Evolutionary conservation across 1,284 basidiomycete genomes (phyloP), one percentile per base, ranked within the genome.

Genomic region (Naganishia sp.): DNA sequence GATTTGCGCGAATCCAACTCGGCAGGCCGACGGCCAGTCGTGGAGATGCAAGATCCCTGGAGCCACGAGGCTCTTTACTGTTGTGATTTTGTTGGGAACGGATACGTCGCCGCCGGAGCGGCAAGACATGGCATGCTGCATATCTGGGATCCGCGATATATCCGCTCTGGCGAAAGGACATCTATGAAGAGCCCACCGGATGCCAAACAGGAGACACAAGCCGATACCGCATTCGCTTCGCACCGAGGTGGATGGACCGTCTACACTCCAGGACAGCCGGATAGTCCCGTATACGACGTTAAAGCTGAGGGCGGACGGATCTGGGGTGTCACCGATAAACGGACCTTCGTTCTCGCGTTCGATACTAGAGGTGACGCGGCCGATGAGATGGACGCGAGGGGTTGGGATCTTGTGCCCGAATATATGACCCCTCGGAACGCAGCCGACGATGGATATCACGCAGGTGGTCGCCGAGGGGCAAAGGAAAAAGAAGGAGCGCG

Each of bases 251-350:
- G 77, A 4, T 78, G 76, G 72, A 75, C 73, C 1, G 71, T 74
- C 52, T 81, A 79, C 63, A 73, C 77, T 21, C 79, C 79, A 0
- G 73, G 73, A 9, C 73, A 76, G 6, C 75, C 77, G 50, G 75
- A 77, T 3, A 74, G 72, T 3, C 80, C 80, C 0, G 77, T 81
- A 1, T 81, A 81, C 63, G 68, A 70, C 3, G 54, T 81, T 4
- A 66, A 69, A 47, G 74, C 72, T 1, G 79, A 80, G 43, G 75
- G 75, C 21, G 75, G 74, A 15, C 71, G 76, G n/a, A 60, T 81
- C 18, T 81, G 76, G 76, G 80, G 76, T 17, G 79, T 78, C 0
- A 78, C 75, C 25, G 76, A 80, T 58, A 67, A 65, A 17, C 64
- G 78, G 18, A 74, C 72, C 15, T 80, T 80, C 61, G 75, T 77